Conservation (phyloP, 2,329 filamentous ascomycete genomes). For the Claviceps africana region DNA sequence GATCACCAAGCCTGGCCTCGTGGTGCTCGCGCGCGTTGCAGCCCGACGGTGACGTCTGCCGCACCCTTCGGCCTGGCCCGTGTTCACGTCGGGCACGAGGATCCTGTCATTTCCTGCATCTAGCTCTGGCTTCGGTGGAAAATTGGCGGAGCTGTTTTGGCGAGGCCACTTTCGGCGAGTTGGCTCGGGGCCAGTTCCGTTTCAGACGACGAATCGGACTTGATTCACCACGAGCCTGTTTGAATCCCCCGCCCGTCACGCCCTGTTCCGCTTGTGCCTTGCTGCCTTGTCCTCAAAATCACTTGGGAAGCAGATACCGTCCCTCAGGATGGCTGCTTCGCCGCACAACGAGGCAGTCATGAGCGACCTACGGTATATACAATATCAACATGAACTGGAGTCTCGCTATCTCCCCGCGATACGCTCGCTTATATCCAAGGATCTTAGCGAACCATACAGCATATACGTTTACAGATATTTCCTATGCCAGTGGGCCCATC, state of each 20-base stretch:
- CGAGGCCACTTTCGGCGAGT: neutral
- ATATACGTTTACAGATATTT: constrained; percentile 99
- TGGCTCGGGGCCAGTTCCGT: neutral
- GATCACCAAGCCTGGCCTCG: neutral
- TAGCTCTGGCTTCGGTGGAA: neutral
- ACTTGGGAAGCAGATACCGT: neutral
- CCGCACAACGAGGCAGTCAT: constrained; percentile 22
- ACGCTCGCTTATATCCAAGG: constrained; percentile 83
- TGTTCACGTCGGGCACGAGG: neutral
- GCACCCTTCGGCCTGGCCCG: neutral
- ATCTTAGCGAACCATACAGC: constrained; percentile 94
- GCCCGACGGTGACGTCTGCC: neutral
- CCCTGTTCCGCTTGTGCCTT: neutral
- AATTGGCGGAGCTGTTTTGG: neutral
- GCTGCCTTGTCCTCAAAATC: neutral
- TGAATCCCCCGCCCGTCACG: neutral
- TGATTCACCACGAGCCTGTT: neutral
- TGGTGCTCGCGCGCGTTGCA: neutral
- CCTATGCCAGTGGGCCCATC: constrained; percentile 88
- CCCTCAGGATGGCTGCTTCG: constrained; percentile 21
- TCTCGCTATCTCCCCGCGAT: constrained; percentile 66
- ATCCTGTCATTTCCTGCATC: neutral
- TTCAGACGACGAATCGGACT: neutral
- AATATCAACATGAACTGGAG: constrained; percentile 48
- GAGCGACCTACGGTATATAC: constrained; percentile 41